These are phyloP conservation scores for Tuber calosporum DNA, from an alignment of 495 filamentous ascomycete species.

Conservation along the genomic window DNA sequence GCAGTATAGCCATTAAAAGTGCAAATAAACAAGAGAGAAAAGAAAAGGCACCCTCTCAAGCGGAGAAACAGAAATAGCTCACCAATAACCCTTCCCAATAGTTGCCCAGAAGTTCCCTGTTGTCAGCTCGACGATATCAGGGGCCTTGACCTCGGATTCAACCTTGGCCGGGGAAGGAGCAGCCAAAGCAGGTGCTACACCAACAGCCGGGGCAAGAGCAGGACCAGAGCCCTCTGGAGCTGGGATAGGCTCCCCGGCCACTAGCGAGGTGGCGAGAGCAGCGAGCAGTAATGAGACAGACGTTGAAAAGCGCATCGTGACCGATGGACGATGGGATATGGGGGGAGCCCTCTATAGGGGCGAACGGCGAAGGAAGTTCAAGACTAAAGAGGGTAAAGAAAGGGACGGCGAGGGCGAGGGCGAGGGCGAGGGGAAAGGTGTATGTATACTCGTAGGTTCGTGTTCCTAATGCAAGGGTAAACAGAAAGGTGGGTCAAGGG, in stretches of 20 bases:
- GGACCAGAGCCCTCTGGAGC: neutral
- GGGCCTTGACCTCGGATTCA: slow-evolving; percentile 24
- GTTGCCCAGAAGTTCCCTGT: slow-evolving; percentile 30
- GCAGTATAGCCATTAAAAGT: neutral
- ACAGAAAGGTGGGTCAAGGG: neutral
- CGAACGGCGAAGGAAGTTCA: neutral
- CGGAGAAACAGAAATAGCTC: slow-evolving; percentile 9
- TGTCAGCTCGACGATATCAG: slow-evolving; percentile 38
- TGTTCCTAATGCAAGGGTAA: neutral
- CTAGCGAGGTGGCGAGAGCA: slow-evolving; percentile 20
- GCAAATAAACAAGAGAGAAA: slow-evolving; percentile 6
- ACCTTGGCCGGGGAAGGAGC: slow-evolving; percentile 20
- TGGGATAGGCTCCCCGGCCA: slow-evolving; percentile 16
- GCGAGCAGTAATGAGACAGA: slow-evolving; percentile 28
- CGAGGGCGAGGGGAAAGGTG: neutral
- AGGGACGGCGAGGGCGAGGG: neutral
- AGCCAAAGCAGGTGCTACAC: slow-evolving; percentile 11
- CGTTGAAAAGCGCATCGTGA: slow-evolving; percentile 33
- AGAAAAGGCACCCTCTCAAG: neutral
- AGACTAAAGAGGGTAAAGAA: neutral
- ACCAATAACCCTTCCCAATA: slow-evolving; percentile 40
- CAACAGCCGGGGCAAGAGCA: neutral
- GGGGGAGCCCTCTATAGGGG: neutral
- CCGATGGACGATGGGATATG: neutral
- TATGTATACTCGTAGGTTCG: neutral